These are phyloP conservation scores for Hansenula anomala DNA, from an alignment of 1,139 yeast genomes.

Conservation along the genomic window DNA sequence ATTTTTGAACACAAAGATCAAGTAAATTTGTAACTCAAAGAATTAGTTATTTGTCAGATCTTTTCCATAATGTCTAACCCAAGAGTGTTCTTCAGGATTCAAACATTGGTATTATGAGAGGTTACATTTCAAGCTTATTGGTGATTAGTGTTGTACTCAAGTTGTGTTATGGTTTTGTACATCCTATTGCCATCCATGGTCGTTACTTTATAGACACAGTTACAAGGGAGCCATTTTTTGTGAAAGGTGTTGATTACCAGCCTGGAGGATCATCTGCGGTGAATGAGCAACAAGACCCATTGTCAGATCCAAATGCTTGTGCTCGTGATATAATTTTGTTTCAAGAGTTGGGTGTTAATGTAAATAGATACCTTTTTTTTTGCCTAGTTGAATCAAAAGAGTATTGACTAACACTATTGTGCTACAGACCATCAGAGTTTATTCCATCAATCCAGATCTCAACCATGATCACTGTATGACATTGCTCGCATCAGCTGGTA, in stretches of 20 bases:
- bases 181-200: constrained; percentile 61
- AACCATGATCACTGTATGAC: constrained; percentile 93
- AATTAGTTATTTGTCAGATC: too few relatives aligned
- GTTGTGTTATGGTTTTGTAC: constrained; percentile 31
- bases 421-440: constrained; percentile 70
- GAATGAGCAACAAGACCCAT: constrained; percentile 53
- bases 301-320: constrained; percentile 65
- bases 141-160: background rate
- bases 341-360: constrained; percentile 74
- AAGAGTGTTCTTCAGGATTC: too few relatives aligned
- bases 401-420: constrained; percentile 28
- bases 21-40: too few relatives aligned
- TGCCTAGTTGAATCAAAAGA: too few relatives aligned
- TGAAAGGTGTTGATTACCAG: constrained; percentile 82
- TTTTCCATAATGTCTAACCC: too few relatives aligned
- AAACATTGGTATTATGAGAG: too few relatives aligned
- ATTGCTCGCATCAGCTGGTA: constrained; percentile 84
- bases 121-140: too few relatives aligned
- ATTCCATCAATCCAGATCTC: constrained; percentile 76
- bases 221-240: constrained; percentile 74
- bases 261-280: constrained; percentile 83
- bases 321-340: constrained; percentile 71
- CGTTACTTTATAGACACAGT: constrained; percentile 71
- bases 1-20: too few relatives aligned
- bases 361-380: constrained; percentile 24